A percentile compares a stretch with the other conserved stretches of the same genome.
Evolutionary conservation across 1,139 yeast genomes (phyloP).

Genomic region (Debaryomyces psychrophilus): DNA sequence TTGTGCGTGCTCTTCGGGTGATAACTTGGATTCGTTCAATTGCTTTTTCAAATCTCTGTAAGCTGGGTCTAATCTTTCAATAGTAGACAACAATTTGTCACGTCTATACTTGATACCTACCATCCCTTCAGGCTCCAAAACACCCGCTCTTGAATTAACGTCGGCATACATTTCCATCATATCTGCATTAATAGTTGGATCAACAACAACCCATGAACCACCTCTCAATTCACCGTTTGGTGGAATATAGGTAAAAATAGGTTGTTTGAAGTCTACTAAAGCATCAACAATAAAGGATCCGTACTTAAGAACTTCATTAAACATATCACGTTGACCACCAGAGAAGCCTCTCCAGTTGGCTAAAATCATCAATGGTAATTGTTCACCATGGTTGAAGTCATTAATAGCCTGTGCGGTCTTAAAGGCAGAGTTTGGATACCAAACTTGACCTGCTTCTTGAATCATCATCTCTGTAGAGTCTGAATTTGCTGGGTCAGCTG

Average conservation of each 20-base stretch:
- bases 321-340: constrained; percentile 99
- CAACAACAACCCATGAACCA: constrained; percentile 99
- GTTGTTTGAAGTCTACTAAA: constrained; percentile 92
- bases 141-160: constrained; percentile 96
- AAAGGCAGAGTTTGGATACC: constrained; percentile 99
- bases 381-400: constrained; percentile 97
- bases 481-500: constrained; percentile 99
- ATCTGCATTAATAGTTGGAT: constrained; percentile 93
- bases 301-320: constrained; percentile 93
- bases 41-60: constrained; percentile 69
- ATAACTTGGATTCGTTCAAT: constrained; percentile 53
- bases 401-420: constrained; percentile 98
- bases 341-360: constrained; percentile 99
- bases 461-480: constrained; percentile 83
- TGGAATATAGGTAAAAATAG: constrained; percentile 94
- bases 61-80: constrained; percentile 82
- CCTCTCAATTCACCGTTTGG: constrained; percentile 99
- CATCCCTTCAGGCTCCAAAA: constrained; percentile 98
- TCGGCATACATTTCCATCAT: constrained; percentile 99
- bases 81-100: constrained; percentile 84
- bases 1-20: constrained; percentile 67
- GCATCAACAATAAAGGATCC: constrained; percentile 98
- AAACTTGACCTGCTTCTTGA: constrained; percentile 98
- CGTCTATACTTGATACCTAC: constrained; percentile 97
- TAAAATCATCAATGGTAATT: constrained; percentile 91